Evolutionary conservation across 345 rosid species (phyloP), one percentile per base, ranked within the genome.

Genomic region (Triadica sebifera): DNA sequence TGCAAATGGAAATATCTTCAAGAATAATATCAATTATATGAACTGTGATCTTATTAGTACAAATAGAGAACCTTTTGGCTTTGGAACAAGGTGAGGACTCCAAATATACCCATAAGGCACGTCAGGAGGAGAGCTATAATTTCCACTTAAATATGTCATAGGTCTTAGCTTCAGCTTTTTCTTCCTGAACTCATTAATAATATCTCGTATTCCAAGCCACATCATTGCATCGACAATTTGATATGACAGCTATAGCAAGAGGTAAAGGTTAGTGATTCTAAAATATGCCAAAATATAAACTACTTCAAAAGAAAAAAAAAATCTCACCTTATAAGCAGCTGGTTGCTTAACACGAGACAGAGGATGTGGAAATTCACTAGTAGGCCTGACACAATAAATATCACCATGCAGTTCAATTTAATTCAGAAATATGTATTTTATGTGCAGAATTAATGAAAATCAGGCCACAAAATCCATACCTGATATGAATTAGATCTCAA

Each of bases 51-150:
- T 45, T 71, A n/a, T 12, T 25, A 17, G 50, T 12, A 64, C 25
- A 39, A 51, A 75, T 13, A 49, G 19, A 49, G 67, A 39, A 86
- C 89, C 89, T 83, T 86, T 86, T 22, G 89, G 86, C 76, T 86
- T 86, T 25, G 87, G 86, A 56, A 86, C 87, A 75, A 86, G 82
- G 65, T 78, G 86, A 79, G 89, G 89, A 80, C 89, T 86, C 89
- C 89, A 86, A 53, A 86, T 82, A 66, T 86, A 86, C 3, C 85
- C 86, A 52, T 86, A 70, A 75, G 87, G 86, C 39, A 86, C 68
- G 71, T 77, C 81, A 24, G 68, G 73, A 69, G 86, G 84, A 62
- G 85, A 79, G 80, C 77, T 73, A 57, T 70, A 70, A 39, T 83
- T 58, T 73, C 89, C 87, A 62, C 87, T 80, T 56, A 86, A 79